A percentile compares a stretch with the other conserved stretches of the same genome.
These are phyloP conservation scores for Thecaphora thlaspeos DNA, from an alignment of 1,284 basidiomycete genomes.

Conservation along the genomic window DNA sequence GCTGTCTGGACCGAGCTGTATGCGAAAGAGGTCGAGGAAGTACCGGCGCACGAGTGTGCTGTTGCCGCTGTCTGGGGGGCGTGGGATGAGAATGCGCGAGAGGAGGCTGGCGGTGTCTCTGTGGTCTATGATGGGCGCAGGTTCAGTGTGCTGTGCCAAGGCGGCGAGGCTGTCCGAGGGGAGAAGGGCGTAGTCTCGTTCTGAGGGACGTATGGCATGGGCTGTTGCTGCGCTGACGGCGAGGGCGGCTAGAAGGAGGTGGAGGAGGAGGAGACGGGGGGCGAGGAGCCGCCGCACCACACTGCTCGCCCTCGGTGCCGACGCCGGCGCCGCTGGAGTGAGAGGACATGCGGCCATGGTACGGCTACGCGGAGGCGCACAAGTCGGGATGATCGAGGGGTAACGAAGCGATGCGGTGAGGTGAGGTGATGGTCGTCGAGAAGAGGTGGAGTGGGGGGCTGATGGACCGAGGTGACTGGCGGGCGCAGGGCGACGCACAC, in stretches of 20 bases:
- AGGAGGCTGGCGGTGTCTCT: constrained; percentile 34
- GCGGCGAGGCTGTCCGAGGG: constrained; percentile 4
- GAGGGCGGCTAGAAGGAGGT: neutral
- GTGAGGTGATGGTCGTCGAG: too few species aligned
- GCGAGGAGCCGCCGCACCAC: too few species aligned
- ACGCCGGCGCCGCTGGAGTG: too few species aligned
- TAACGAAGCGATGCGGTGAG: too few species aligned
- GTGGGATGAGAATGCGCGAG: constrained; percentile 51
- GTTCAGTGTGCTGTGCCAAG: constrained; percentile 23
- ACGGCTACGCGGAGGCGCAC: too few species aligned
- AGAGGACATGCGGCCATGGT: too few species aligned
- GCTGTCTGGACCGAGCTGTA: constrained; percentile 14
- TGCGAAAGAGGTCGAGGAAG: constrained; percentile 36
- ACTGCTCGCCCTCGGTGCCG: too few species aligned
- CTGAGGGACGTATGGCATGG: constrained; percentile 19
- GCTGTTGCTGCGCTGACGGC: constrained; percentile 2
- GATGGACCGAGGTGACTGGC: too few species aligned
- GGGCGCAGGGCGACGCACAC: too few species aligned
- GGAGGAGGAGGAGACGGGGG: neutral
- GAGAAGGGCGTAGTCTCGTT: constrained; percentile 13
- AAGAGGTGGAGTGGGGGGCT: too few species aligned
- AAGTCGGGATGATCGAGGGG: too few species aligned
- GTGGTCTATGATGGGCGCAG: constrained; percentile 31
- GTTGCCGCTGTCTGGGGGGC: constrained; percentile 47
- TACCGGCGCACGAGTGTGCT: constrained; percentile 35